Evolutionary conservation across 495 filamentous ascomycete species (phyloP).

Genomic region (Penicillium lividum): DNA sequence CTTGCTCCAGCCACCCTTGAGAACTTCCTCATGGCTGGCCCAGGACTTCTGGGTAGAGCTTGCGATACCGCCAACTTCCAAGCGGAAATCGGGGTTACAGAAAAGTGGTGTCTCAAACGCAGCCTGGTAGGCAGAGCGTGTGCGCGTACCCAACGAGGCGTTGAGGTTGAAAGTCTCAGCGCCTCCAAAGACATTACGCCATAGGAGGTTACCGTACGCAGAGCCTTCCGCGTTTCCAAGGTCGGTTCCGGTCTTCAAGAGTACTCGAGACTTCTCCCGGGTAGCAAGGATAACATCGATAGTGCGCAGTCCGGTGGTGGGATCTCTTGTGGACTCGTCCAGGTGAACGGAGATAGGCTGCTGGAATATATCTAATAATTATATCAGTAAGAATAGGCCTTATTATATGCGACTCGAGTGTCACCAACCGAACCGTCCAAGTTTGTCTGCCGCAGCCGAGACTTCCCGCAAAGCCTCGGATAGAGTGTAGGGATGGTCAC

Average conservation of each 20-base stretch:
- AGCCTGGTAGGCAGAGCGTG: slow-evolving; percentile 83
- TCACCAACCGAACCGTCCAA: slow-evolving; percentile 74
- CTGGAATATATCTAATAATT: slow-evolving; percentile 74
- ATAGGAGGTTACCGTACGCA: slow-evolving; percentile 78
- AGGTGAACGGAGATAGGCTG: slow-evolving; percentile 78
- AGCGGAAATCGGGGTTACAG: slow-evolving; percentile 75
- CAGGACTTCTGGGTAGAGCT: slow-evolving; percentile 83
- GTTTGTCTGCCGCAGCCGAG: slow-evolving; percentile 65
- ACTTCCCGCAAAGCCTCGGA: slow-evolving; percentile 73
- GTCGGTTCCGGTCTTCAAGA: slow-evolving; percentile 89
- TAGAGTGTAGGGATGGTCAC: slow-evolving; percentile 69
- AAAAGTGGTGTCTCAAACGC: slow-evolving; percentile 77
- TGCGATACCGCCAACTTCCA: slow-evolving; percentile 73
- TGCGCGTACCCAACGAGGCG: slow-evolving; percentile 83
- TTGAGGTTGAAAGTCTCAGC: slow-evolving; percentile 86
- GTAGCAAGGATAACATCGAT: slow-evolving; percentile 76
- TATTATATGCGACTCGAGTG: not conserved
- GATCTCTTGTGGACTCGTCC: slow-evolving; percentile 64
- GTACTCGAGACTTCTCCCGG: slow-evolving; percentile 73
- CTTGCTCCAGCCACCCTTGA: slow-evolving; percentile 78
- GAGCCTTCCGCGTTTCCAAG: slow-evolving; percentile 89
- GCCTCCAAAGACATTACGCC: slow-evolving; percentile 92
- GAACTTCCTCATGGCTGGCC: slow-evolving; percentile 88
- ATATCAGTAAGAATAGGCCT: slow-evolving; percentile 16
- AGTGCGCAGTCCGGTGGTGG: slow-evolving; percentile 61